Evolutionary conservation across 306 rosid species (phyloP), one percentile per base, ranked within the genome.

Genomic region (Begonia masoniana): DNA sequence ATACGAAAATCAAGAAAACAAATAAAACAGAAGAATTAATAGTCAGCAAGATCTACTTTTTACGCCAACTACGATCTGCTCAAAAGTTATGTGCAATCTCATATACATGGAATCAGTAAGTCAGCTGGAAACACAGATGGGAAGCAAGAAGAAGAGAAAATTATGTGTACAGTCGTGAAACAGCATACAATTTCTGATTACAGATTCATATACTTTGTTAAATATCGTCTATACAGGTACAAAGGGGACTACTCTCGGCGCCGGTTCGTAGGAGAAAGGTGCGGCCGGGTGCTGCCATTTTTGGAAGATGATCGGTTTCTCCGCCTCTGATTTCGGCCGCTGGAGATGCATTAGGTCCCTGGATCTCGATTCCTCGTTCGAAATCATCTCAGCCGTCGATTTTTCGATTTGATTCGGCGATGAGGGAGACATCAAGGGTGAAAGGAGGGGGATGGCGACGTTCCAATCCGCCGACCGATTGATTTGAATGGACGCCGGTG

Each of bases 271-370:
- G 52, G 68, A 75, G 62, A 86, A 86, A 13, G 99, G 96, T 6
- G 94, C 92, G 12, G 99, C 99, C 63, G 96, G 99, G 62, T 86
- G 99, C 74, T 86, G 94, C 99, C 99, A 86, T 56, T 60, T 91
- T 61, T 79, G 72, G 53, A 83, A 81, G 13, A 61, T 70, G 31
- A 55, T 59, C 63, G 66, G 46, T 48, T 73, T 78, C 55, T 80
- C 91, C 12, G 77, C 23, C 35, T 68, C 82, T n/a, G 63, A 42
- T 10, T 12, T 47, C 16, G 59, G 71, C 13, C 59, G 77, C 12
- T 59, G 59, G 19, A 24, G 69, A 15, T 43, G 47, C 12, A 53
- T 49, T 8, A 7, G 23, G 12, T 64, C 65, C 39, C 10, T 1
- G 0, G 59, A 55, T 41, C 60, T 23, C 55, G 46, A n/a, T 0